Percentiles rank a stretch among this genome's conserved stretches.
Conservation (phyloP, 306 rosid genomes). For the Castanea sativa region DNA sequence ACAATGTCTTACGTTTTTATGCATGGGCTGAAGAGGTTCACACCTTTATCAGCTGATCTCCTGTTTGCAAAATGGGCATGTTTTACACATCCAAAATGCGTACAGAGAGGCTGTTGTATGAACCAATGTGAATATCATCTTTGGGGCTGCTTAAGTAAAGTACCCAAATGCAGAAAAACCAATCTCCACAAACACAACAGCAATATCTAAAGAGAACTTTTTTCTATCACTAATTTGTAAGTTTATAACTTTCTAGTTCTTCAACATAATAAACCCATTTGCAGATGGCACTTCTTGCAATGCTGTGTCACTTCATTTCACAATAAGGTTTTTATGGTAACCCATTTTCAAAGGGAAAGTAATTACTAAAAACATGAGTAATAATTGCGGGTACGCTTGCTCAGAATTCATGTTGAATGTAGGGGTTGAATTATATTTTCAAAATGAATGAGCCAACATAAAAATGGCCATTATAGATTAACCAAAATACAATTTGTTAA, state of each 20-base stretch:
- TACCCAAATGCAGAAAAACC: constrained; percentile 9
- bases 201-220: neutral
- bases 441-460: constrained; percentile 52
- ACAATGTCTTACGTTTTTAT: neutral
- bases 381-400: constrained; percentile 7
- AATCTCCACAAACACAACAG: neutral
- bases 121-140: neutral
- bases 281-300: neutral
- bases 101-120: neutral
- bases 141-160: neutral
- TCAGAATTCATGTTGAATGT: constrained; percentile 6
- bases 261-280: neutral
- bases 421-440: constrained; percentile 34
- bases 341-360: neutral
- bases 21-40: neutral
- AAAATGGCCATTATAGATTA: constrained; percentile 36
- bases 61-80: neutral
- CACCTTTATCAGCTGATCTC: neutral
- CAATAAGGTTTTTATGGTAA: neutral
- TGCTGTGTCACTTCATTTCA: neutral
- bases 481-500: constrained; percentile 41
- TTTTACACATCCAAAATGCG: neutral
- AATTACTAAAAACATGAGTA: neutral
- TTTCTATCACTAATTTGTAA: neutral
- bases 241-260: neutral